Base-by-base conservation (phyloP, 164 flowering plant species). In the Berberis thunbergii region DNA sequence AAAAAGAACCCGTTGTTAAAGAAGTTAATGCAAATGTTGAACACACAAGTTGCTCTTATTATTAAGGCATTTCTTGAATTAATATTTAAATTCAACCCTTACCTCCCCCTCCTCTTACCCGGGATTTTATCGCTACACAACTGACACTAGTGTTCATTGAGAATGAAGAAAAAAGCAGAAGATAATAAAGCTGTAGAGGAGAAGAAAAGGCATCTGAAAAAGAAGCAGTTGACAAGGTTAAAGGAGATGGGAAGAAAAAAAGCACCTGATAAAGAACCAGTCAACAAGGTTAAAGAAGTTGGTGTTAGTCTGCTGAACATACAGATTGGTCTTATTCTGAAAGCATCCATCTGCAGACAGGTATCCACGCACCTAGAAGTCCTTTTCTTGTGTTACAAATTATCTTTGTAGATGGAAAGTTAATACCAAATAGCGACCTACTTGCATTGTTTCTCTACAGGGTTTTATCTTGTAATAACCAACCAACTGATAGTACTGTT, bases 301-400 rank as follows among this genome's bases (percentile, higher is more conserved):
- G 77, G 87, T 63, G 83, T 94, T 50, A 87, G 87, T 73, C 66
- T 86, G 70, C 84, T 94, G 11, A 89, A 94, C 73, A 79, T 94
- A 70, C 91, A 85, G 70, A 91, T 94, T 82, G 99, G 96, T 46
- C 79, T 83, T 7, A 84, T 94, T 75, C 87, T 82, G 68, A 94
- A 91, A 91, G 76, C 99, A 94, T 79, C 99, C 99, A 59, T 86
- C 97, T 69, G 99, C 99, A 55, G 99, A 94, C 73, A 94, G 99
- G 99, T 94, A 71, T 62, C n/a, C 57, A 61, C 7, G 10, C 10
- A 9, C 13, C 7, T 2, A 9, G 44, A 54, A 45, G 26, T 67
- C 6, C 50, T 45, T 54, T 60, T 60, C 55, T 10, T n/a, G 3
- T 7, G 56, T 54, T 13, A n/a, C 7, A 52, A 12, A 9, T 41